Conservation (phyloP, 2,329 filamentous ascomycete species). For the Gaeumannomyces tritici region DNA sequence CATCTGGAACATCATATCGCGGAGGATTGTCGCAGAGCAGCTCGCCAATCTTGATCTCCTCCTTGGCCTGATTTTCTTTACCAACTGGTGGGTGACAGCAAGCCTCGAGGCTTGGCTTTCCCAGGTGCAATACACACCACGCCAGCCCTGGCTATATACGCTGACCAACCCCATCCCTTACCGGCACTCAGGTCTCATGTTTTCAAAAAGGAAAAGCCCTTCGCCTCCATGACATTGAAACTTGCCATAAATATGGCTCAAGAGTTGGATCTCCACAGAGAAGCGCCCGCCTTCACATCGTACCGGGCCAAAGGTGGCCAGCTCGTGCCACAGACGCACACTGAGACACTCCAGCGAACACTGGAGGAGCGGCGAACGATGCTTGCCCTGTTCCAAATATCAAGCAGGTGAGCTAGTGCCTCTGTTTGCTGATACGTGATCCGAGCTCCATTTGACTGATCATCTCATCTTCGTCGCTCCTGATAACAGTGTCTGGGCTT, state of each 20-base stretch:
- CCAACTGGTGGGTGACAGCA: slow-evolving; percentile 3
- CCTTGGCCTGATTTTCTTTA: slow-evolving; percentile 7
- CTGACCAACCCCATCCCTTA: background rate
- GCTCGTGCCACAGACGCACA: background rate
- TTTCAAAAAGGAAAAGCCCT: slow-evolving; percentile 17
- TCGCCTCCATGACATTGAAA: slow-evolving; percentile 15
- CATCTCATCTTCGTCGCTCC: background rate
- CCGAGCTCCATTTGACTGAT: background rate
- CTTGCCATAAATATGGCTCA: slow-evolving; percentile 14
- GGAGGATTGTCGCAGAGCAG: slow-evolving; percentile 5
- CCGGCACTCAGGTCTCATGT: slow-evolving; percentile 11
- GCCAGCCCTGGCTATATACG: background rate
- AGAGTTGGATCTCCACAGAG: slow-evolving; percentile 15
- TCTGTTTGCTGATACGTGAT: background rate
- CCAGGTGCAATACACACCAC: too few relatives aligned
- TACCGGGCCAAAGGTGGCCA: background rate
- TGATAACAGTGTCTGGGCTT: slow-evolving; percentile 3
- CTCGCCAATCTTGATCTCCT: slow-evolving; percentile 6
- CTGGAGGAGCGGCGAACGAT: slow-evolving; percentile 7
- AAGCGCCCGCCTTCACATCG: slow-evolving; percentile 1
- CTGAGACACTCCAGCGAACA: background rate
- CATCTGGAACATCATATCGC: slow-evolving; percentile 7
- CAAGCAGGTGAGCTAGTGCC: slow-evolving; percentile 13
- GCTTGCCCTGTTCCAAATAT: slow-evolving; percentile 11
- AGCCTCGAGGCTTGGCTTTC: background rate